Evolutionary conservation across 441 rosid genomes (phyloP).

Genomic region (Gossypium laxum): DNA sequence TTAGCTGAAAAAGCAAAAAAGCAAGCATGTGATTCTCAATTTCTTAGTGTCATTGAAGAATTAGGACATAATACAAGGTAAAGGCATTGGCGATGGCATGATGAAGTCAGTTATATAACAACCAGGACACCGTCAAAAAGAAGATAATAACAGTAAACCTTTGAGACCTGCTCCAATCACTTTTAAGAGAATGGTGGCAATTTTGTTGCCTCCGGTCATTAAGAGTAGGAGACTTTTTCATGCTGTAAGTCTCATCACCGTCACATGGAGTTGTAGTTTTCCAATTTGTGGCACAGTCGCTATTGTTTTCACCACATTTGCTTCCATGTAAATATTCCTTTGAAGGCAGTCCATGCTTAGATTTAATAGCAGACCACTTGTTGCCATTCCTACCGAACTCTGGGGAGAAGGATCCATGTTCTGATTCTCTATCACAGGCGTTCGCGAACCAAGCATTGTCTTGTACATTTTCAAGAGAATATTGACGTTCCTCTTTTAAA

Average conservation of each 20-base stretch:
- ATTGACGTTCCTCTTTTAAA: conserved; percentile 49
- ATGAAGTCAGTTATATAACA: not conserved
- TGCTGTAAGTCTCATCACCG: conserved; percentile 39
- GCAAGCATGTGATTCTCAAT: not conserved
- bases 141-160: conserved; percentile 26
- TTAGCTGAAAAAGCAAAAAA: not conserved
- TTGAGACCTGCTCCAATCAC: conserved; percentile 41
- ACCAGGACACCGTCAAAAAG: not conserved
- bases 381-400: conserved; percentile 33
- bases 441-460: conserved; percentile 34
- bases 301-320: conserved; percentile 39
- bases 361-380: conserved; percentile 35
- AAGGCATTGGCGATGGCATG: not conserved
- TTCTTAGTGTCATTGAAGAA: not conserved
- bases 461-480: conserved; percentile 29
- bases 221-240: conserved; percentile 66
- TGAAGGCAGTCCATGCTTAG: conserved; percentile 31
- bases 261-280: conserved; percentile 31
- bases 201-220: conserved; percentile 59
- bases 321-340: conserved; percentile 47
- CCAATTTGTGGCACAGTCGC: conserved; percentile 30
- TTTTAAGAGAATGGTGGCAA: conserved; percentile 47
- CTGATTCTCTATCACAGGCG: conserved; percentile 41
- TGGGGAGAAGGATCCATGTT: conserved; percentile 34
- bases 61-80: not conserved